phyloP scores from a whole-genome alignment of 2,329 filamentous ascomycete genomes.

The Talaromyces marneffei region DNA sequence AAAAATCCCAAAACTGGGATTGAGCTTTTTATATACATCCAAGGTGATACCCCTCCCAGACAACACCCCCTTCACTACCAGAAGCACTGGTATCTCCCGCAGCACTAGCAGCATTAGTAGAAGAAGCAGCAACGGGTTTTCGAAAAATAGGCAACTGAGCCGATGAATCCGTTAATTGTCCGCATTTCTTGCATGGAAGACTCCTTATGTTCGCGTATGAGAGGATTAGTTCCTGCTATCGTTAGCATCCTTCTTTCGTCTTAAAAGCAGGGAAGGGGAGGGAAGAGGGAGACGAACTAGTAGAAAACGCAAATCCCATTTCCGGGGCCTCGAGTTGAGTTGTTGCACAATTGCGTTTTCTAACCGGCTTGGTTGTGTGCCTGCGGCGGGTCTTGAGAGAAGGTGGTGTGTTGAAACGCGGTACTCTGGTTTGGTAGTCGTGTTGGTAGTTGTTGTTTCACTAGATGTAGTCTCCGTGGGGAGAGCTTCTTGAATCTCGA shows the following conservation, averaged over 20 bases:
- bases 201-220: slow-evolving; percentile 39
- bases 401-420: slow-evolving; percentile 29
- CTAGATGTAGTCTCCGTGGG: background rate
- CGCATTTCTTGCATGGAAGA: slow-evolving; percentile 35
- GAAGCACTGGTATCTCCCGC: background rate
- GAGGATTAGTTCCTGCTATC: slow-evolving; percentile 36
- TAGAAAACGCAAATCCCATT: slow-evolving; percentile 37
- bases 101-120: background rate
- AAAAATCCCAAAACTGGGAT: no score
- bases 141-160: slow-evolving; percentile 38
- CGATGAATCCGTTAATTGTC: slow-evolving; percentile 31
- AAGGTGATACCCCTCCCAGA: slow-evolving; percentile 33
- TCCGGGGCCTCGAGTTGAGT: slow-evolving; percentile 30
- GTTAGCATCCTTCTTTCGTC: background rate
- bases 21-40: slow-evolving; percentile 24
- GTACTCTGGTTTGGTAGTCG: slow-evolving; percentile 24
- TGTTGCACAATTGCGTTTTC: slow-evolving; percentile 30
- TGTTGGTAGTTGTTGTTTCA: background rate
- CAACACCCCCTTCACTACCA: slow-evolving; percentile 11
- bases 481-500: slow-evolving; percentile 24
- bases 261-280: no score
- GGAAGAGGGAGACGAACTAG: slow-evolving; percentile 29
- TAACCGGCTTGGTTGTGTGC: slow-evolving; percentile 27
- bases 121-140: slow-evolving; percentile 5
- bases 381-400: slow-evolving; percentile 6